Evolutionary conservation across 2,329 filamentous ascomycete species (phyloP).

Genomic region (Epichloe scottii): DNA sequence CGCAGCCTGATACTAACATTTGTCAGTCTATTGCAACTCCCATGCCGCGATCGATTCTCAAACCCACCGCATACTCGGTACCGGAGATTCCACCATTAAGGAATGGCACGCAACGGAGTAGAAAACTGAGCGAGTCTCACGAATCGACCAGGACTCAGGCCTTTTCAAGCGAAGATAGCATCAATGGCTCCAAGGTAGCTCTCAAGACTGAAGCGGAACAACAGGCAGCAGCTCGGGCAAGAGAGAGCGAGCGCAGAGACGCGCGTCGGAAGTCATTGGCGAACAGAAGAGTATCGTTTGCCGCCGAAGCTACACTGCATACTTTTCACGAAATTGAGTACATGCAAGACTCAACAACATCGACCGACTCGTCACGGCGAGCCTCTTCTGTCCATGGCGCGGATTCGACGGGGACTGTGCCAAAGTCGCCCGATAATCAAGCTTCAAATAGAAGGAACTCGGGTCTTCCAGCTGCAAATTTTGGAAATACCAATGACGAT

Average conservation of each 20-base stretch:
- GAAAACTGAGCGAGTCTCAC: not conserved
- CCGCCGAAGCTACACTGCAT: conserved; percentile 90
- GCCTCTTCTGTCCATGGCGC: conserved; percentile 44
- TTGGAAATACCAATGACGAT: conserved; percentile 52
- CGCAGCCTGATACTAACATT: not conserved
- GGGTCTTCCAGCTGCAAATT: conserved; percentile 49
- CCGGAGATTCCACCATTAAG: conserved; percentile 57
- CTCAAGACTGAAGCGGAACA: conserved; percentile 59
- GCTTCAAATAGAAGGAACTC: conserved; percentile 53
- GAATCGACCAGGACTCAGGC: conserved; percentile 8
- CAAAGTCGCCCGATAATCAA: conserved; percentile 52
- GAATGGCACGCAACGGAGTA: conserved; percentile 4
- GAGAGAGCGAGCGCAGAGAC: conserved; percentile 65
- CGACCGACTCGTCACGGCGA: conserved; percentile 62
- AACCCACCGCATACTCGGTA: conserved; percentile 58
- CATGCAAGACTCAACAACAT: conserved; percentile 73
- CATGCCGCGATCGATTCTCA: conserved; percentile 60
- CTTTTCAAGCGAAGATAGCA: conserved; percentile 12
- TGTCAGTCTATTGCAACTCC: conserved; percentile 43
- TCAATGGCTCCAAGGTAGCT: conserved; percentile 43
- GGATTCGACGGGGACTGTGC: conserved; percentile 26
- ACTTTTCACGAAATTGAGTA: conserved; percentile 94
- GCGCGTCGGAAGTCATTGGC: conserved; percentile 86
- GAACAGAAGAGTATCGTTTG: conserved; percentile 89
- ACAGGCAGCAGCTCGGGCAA: conserved; percentile 54